Evolutionary conservation across 2,329 filamentous ascomycete species (phyloP).

Genomic region (Balansia obtecta): DNA sequence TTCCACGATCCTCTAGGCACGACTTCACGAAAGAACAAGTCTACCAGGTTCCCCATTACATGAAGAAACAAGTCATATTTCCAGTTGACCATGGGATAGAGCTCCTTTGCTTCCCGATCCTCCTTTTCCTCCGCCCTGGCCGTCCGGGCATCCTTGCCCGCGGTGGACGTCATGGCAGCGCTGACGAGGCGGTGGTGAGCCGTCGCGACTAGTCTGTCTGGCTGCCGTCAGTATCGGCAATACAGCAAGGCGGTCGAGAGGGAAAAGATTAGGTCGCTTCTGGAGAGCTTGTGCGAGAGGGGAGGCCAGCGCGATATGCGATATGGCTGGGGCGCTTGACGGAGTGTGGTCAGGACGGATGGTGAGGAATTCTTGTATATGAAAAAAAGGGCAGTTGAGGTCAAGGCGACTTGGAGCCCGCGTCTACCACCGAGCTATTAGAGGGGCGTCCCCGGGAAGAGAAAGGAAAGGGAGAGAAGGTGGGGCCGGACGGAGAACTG

Average conservation of each 20-base stretch:
- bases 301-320: background rate
- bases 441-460: background rate
- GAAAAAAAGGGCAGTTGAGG: background rate
- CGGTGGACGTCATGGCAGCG: slow-evolving; percentile 8
- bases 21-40: slow-evolving; percentile 96
- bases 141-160: slow-evolving; percentile 34
- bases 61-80: slow-evolving; percentile 71
- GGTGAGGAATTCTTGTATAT: background rate
- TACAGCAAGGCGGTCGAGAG: background rate
- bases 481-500: background rate
- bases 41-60: slow-evolving; percentile 69
- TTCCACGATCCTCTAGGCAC: slow-evolving; percentile 93
- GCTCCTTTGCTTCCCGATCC: slow-evolving; percentile 33
- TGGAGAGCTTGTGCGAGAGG: background rate
- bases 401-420: background rate
- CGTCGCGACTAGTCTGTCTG: no score
- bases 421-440: background rate
- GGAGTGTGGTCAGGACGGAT: background rate
- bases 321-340: background rate
- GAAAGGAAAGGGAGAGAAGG: background rate
- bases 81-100: slow-evolving; percentile 58
- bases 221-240: background rate
- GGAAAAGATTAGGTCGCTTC: background rate
- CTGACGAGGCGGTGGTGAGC: no score
- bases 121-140: slow-evolving; percentile 34